Percentiles rank a stretch among this genome's conserved stretches.
Evolutionary conservation across 352 stramenopile species (phyloP).

Genomic region (Phytopythium montanum): DNA sequence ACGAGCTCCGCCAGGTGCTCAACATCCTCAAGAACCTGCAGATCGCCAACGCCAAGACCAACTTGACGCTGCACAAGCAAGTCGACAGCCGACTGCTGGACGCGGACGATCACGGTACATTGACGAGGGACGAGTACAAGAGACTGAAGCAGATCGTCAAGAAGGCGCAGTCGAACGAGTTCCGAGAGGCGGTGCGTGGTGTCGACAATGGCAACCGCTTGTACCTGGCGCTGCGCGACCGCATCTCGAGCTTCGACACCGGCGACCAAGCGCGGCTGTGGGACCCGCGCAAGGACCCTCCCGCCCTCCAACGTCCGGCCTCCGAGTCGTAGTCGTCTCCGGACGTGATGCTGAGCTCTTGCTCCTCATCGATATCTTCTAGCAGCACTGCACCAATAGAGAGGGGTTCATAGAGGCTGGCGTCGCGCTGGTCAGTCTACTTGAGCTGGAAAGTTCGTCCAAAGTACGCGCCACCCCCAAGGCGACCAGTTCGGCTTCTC

Average conservation of each 20-base stretch:
- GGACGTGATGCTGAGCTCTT: too few relatives aligned
- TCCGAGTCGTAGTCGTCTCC: background rate
- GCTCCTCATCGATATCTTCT: too few relatives aligned
- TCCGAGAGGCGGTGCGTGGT: conserved; percentile 31
- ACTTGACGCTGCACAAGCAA: conserved; percentile 40
- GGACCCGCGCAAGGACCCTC: conserved; percentile 27
- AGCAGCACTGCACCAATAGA: too few relatives aligned
- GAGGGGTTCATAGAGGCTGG: too few relatives aligned
- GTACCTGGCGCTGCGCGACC: conserved; percentile 25
- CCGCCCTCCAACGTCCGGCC: conserved; percentile 10
- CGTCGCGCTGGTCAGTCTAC: too few relatives aligned
- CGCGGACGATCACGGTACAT: conserved; percentile 8
- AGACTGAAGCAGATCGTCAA: conserved; percentile 38
- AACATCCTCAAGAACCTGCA: conserved; percentile 34
- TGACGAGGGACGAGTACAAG: conserved; percentile 27
- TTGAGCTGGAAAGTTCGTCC: too few relatives aligned
- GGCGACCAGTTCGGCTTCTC: too few relatives aligned
- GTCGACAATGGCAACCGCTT: conserved; percentile 25
- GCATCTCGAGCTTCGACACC: conserved; percentile 21
- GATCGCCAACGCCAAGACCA: conserved; percentile 28
- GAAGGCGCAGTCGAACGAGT: conserved; percentile 27
- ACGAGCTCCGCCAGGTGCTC: conserved; percentile 31
- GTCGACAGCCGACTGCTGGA: conserved; percentile 17
- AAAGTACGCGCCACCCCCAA: too few relatives aligned
- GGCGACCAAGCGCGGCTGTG: conserved; percentile 20